Conservation (phyloP, 169 alveolate species). For the Eimeria zaria region DNA sequence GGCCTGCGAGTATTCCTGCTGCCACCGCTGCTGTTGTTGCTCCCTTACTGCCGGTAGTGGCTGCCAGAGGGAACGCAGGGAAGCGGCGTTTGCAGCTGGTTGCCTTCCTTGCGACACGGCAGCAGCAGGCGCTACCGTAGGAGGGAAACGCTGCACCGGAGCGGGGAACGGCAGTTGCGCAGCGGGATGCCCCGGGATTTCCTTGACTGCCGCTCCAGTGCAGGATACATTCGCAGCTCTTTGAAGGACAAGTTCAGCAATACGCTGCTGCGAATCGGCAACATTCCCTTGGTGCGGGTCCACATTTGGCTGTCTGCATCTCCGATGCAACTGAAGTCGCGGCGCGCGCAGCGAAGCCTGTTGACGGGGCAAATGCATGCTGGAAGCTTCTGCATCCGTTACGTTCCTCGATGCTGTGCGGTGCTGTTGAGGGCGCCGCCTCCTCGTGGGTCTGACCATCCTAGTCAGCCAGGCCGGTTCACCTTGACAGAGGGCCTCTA, state of each 20-base stretch:
- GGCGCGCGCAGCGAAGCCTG: slow-evolving; percentile 23
- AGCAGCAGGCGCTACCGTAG: neutral
- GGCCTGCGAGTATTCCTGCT: slow-evolving; percentile 5
- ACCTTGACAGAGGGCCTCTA: slow-evolving; percentile 62
- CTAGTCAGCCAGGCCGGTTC: slow-evolving; percentile 56
- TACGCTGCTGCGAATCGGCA: slow-evolving; percentile 24
- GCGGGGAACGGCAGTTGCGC: slow-evolving; percentile 10
- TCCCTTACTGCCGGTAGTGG: slow-evolving; percentile 13
- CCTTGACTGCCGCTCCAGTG: neutral
- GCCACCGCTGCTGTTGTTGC: slow-evolving; percentile 22
- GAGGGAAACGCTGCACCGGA: neutral
- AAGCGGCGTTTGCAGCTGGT: neutral
- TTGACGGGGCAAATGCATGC: slow-evolving; percentile 2
- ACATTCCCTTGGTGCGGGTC: neutral
- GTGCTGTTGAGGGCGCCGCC: slow-evolving; percentile 20
- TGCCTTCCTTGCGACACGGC: neutral
- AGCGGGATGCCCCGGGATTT: neutral
- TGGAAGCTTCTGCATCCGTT: neutral
- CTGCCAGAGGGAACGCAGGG: slow-evolving; percentile 55
- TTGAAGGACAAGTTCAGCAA: neutral
- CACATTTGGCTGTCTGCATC: neutral
- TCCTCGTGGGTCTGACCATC: slow-evolving; percentile 49
- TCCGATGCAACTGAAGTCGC: slow-evolving; percentile 7
- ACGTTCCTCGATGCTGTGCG: slow-evolving; percentile 15
- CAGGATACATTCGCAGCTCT: neutral